Evolutionary conservation across 2,329 filamentous ascomycete genomes (phyloP), one percentile per base, ranked within the genome.

Genomic region (Claviceps purpurea): DNA sequence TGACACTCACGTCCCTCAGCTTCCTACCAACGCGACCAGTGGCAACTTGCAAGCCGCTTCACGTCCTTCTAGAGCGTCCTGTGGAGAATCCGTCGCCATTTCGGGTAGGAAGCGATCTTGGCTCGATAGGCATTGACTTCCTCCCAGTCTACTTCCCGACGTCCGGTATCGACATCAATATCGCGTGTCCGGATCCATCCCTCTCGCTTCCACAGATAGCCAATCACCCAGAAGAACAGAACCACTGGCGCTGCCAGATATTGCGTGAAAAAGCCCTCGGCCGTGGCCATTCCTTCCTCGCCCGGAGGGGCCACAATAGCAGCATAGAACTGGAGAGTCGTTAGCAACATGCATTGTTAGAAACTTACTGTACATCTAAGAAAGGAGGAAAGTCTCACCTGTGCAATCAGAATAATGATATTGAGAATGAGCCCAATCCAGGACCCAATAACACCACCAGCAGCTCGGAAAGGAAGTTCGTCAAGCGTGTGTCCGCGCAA

Each of bases 141-240:
- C 11, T 83, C 79, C 79, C 79, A 85, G 62, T 86, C 77, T 52
- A 84, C 73, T 65, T 81, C 76, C 57, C 82, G 75, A 52, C 82
- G 76, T 50, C 81, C 83, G 52, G 75, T 76, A 62, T 87, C 82
- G 51, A 87, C 73, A 58, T 87, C 83, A 56, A 88, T 85, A 55
- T 85, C 69, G 38, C 70, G 63, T 1, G 76, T 70, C 38, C 65
- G 72, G 54, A 83, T 68, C 76, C 78, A 85, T 26, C 76, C 76
- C 50, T 72, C 65, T 47, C 80, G 71, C 73, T 87, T 87, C 83
- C 82, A 87, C 55, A 79, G 43, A 63, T 77, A 86, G 2, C 82
- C 79, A 49, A 69, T 61, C 44, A 69, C 56, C 74, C 77, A 82
- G 68, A 82, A 82, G 57, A 67, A 55, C 14, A 80, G 59, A 51